Base-by-base conservation (phyloP, 1,284 basidiomycete species). In the Cystobasidium sp. region DNA sequence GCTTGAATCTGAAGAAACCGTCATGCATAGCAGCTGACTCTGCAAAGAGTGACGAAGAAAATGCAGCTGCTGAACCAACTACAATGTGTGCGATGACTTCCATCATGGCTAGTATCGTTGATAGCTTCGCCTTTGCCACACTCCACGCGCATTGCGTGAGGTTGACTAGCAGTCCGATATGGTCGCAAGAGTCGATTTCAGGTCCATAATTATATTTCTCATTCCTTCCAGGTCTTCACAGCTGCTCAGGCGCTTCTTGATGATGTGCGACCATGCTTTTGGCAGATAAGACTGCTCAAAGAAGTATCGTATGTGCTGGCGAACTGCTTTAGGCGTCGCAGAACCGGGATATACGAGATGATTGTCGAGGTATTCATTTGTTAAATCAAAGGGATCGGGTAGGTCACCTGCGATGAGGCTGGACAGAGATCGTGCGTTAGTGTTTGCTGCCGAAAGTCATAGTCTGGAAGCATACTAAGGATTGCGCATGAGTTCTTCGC, bases 281-380 rank as follows among this genome's bases (percentile, higher is more conserved):
- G 71, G 63, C 2, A 73, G 24, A 20, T 53, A 24, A 22, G 62
- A 43, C n/a, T 63, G 71, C 53, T 73, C 63, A 46, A 65, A 73
- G 41, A 73, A 66, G 62, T 73, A 73, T n/a, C 56, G 37, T 43
- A 73, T 55, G 53, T 73, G 71, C 16, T 66, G 61, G 18, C 47
- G 51, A 12, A 24, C 62, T 14, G 44, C 53, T 20, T 64, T 56
- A 8, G 39, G 24, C 8, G 49, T 14, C 16, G 62, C 22, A n/a
- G 63, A 58, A 22, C 24, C 63, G 18, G 62, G 62, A 46, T 55
- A 73, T 43, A 18, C 14, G 3, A 10, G 6, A 49, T 63, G 66
- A 53, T 41, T 43, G 22, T 65, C 71, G 41, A 73, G 53, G 20
- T 73, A 73, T 51, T 73, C 71, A 6, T 43, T n/a, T 14, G 71